These are phyloP conservation scores for Tolypocladium guangdongense DNA, from an alignment of 2,329 filamentous ascomycete species.

Conservation along the genomic window DNA sequence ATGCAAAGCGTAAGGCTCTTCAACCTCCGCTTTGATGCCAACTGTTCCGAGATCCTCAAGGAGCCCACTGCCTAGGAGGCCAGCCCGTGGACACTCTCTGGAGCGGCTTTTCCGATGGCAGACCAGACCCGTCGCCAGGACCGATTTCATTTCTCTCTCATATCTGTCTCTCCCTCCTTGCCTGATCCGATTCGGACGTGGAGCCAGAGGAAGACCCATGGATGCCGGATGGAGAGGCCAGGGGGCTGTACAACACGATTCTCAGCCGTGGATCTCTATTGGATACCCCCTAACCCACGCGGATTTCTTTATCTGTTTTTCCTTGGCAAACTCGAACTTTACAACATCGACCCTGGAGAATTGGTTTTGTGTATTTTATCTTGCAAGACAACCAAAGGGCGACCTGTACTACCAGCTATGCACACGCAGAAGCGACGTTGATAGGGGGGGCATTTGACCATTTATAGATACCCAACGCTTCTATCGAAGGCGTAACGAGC, in stretches of 20 bases:
- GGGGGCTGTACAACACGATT: conserved; percentile 5
- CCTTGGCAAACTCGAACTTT: not conserved
- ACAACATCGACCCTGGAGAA: conserved; percentile 1
- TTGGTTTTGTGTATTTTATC: conserved; percentile 1
- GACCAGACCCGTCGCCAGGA: not conserved
- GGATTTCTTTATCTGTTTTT: not conserved
- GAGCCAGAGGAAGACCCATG: not conserved
- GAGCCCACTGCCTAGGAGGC: conserved; percentile 41
- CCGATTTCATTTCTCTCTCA: conserved; percentile 7
- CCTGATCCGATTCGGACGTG: not conserved
- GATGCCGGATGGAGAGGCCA: conserved; percentile 5
- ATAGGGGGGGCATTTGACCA: conserved; percentile 10
- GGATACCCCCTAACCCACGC: conserved; percentile 3
- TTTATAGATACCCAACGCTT: conserved; percentile 26
- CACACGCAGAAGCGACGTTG: conserved; percentile 2
- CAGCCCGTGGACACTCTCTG: conserved; percentile 1
- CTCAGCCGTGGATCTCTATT: conserved; percentile 3
- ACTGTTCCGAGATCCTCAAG: conserved; percentile 80
- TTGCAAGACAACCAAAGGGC: conserved; percentile 7
- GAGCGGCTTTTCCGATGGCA: conserved; percentile 3
- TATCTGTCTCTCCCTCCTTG: conserved; percentile 4
- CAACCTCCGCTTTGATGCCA: conserved; percentile 90
- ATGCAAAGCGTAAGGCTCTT: conserved; percentile 83
- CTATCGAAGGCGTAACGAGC: conserved; percentile 3
- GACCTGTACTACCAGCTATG: conserved; percentile 10